These are phyloP conservation scores for Nicotiana knightiana DNA, from an alignment of 257 asterid species.

Conservation along the genomic window DNA sequence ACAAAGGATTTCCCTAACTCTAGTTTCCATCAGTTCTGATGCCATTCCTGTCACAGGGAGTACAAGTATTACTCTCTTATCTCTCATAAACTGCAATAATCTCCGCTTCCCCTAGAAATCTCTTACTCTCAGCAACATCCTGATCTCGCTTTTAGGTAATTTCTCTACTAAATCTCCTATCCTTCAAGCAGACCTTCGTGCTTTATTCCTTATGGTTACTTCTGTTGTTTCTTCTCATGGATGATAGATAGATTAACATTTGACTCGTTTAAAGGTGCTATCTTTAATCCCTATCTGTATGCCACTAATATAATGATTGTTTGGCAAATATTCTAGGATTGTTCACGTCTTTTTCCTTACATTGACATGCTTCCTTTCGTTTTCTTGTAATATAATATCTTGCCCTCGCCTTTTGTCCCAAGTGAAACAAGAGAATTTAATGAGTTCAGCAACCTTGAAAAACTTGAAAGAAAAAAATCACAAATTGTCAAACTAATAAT, in stretches of 20 bases:
- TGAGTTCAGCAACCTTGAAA: background rate
- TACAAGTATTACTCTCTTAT: background rate
- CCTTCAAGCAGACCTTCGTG: background rate
- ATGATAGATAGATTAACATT: background rate
- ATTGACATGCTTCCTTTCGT: background rate
- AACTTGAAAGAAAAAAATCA: background rate
- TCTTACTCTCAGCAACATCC: background rate
- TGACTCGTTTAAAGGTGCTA: background rate
- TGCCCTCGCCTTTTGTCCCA: background rate
- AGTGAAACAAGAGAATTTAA: background rate
- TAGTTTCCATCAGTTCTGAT: background rate
- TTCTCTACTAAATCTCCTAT: background rate
- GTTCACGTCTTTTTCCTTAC: background rate
- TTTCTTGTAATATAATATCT: conserved; percentile 11
- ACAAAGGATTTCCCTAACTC: background rate
- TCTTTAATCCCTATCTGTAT: background rate
- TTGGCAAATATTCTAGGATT: background rate
- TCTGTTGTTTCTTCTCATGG: background rate
- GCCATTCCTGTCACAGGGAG: background rate
- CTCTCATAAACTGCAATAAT: background rate
- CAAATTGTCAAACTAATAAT: background rate
- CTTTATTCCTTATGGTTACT: background rate
- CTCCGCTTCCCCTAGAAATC: background rate
- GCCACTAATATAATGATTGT: background rate
- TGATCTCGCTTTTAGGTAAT: background rate